Evolutionary conservation across 148 eudicot genomes (phyloP).

Genomic region (Camellia granthamiana): DNA sequence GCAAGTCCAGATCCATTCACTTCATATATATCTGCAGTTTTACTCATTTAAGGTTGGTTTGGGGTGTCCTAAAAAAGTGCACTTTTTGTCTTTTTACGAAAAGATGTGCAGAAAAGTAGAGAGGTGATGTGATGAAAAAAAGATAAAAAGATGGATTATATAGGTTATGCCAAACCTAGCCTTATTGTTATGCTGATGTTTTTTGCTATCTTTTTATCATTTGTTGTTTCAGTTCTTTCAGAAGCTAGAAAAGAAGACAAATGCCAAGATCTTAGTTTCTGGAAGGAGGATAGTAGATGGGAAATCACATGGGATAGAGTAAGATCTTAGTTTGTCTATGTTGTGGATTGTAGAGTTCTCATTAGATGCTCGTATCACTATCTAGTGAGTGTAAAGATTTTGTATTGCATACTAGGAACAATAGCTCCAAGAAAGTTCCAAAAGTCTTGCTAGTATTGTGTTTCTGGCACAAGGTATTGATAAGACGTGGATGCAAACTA

Average conservation of each 20-base stretch:
- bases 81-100: no score
- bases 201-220: not conserved
- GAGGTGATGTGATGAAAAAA: no score
- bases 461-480: no score
- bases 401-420: no score
- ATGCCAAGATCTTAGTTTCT: slow-evolving; percentile 27
- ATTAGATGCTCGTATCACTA: not conserved
- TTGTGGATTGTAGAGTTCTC: not conserved
- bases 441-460: no score
- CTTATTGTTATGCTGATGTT: slow-evolving; percentile 14
- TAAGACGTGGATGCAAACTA: no score
- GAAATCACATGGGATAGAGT: slow-evolving; percentile 37
- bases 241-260: slow-evolving; percentile 21
- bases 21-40: not conserved
- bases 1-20: slow-evolving; percentile 26
- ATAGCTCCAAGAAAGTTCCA: no score
- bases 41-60: no score
- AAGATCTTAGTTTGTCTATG: slow-evolving; percentile 18
- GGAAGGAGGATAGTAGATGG: slow-evolving; percentile 33
- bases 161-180: no score
- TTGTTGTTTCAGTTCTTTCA: slow-evolving; percentile 47
- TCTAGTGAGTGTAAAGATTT: not conserved
- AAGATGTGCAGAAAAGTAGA: no score
- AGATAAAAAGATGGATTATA: no score
- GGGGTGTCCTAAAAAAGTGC: no score